Percentiles rank a stretch among this genome's conserved stretches.
phyloP scores from a whole-genome alignment of 768 basidiomycete genomes.

The Gloeopeniophorella convolvens region DNA sequence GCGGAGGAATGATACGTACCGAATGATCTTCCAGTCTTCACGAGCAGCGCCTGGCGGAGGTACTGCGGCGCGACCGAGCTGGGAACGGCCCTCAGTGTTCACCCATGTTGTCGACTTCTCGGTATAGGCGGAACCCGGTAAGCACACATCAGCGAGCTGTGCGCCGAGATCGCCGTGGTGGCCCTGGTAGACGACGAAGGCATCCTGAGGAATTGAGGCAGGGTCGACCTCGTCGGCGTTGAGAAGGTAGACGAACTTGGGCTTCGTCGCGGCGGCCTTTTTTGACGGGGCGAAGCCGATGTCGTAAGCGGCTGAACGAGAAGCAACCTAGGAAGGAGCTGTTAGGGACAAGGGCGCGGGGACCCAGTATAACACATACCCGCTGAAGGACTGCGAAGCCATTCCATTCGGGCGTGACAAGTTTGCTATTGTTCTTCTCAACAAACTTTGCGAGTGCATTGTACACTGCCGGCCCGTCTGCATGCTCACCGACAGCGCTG shows the following conservation, averaged over 20 bases:
- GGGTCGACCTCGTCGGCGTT: slow-evolving; percentile 94
- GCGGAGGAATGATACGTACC: slow-evolving; percentile 38
- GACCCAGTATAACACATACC: slow-evolving; percentile 40
- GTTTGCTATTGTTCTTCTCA: slow-evolving; percentile 61
- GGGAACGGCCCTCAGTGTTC: slow-evolving; percentile 92
- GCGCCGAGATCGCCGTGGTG: slow-evolving; percentile 98
- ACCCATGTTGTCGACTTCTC: slow-evolving; percentile 91
- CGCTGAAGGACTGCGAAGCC: slow-evolving; percentile 91
- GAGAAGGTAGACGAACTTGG: slow-evolving; percentile 95
- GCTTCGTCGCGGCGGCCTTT: slow-evolving; percentile 62
- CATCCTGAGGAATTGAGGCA: slow-evolving; percentile 77
- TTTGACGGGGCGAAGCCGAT: slow-evolving; percentile 87
- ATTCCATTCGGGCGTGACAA: slow-evolving; percentile 90
- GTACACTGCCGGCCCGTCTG: slow-evolving; percentile 74
- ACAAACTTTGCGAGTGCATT: slow-evolving; percentile 76
- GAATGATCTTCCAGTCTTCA: slow-evolving; percentile 97
- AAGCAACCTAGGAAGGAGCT: slow-evolving; percentile 57
- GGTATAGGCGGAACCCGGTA: slow-evolving; percentile 91
- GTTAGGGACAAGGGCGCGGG: neutral
- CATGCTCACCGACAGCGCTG: slow-evolving; percentile 76
- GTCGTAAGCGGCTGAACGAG: slow-evolving; percentile 91
- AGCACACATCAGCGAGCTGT: slow-evolving; percentile 92
- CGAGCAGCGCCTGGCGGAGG: slow-evolving; percentile 90
- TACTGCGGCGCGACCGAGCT: slow-evolving; percentile 87
- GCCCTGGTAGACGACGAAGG: slow-evolving; percentile 98